A percentile compares a stretch with the other conserved stretches of the same genome.
These are phyloP conservation scores for Ocimum tenuiflorum DNA, from an alignment of 257 asterid species.

Conservation along the genomic window DNA sequence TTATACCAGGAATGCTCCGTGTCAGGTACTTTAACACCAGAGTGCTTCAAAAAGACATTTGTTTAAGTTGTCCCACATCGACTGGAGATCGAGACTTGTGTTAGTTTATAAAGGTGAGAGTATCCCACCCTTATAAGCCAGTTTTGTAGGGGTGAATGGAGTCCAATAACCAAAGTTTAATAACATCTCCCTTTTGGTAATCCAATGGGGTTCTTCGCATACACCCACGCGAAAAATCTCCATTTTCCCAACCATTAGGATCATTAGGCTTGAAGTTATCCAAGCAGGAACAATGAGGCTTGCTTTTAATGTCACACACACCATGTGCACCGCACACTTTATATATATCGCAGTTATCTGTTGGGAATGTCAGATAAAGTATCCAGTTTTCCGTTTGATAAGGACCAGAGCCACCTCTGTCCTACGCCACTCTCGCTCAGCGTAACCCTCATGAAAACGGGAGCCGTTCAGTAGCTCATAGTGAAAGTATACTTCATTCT, in stretches of 20 bases:
- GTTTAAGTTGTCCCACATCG: too few species aligned
- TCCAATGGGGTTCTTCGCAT: background rate
- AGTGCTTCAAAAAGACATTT: constrained; percentile 1
- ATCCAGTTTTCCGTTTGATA: constrained; percentile 20
- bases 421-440: constrained; percentile 12
- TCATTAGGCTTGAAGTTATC: background rate
- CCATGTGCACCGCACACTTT: constrained; percentile 23
- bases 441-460: constrained; percentile 12
- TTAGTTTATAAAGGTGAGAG: too few species aligned
- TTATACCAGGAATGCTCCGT: constrained; percentile 3
- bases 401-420: constrained; percentile 27
- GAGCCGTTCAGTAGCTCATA: constrained; percentile 24
- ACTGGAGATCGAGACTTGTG: too few species aligned
- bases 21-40: constrained; percentile 3
- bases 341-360: constrained; percentile 28
- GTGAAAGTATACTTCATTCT: constrained; percentile 19
- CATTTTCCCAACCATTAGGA: background rate
- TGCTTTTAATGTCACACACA: background rate
- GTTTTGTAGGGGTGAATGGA: too few species aligned
- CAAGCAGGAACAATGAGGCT: constrained; percentile 4
- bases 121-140: too few species aligned
- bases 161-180: too few species aligned
- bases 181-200: constrained; percentile 10
- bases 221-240: constrained; percentile 9
- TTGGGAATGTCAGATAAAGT: constrained; percentile 8